phyloP scores from a whole-genome alignment of 2,329 filamentous ascomycete genomes.

The Botryotinia calthae region DNA sequence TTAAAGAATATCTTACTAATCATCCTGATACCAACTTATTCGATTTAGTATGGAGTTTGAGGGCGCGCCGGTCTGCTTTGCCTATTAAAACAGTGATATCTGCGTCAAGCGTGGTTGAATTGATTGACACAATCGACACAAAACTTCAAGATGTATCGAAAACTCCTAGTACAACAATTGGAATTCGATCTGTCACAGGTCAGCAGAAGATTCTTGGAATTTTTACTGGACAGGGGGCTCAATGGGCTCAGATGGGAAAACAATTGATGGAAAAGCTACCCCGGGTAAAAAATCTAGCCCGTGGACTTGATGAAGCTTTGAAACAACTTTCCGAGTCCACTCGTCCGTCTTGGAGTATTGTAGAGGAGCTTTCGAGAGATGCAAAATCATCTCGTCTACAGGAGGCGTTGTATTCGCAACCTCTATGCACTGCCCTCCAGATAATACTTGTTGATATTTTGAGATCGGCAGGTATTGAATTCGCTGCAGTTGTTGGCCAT shows the following conservation, averaged over 20 bases:
- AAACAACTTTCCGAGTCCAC: not conserved
- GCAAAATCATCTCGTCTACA: conserved; percentile 32
- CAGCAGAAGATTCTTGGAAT: conserved; percentile 19
- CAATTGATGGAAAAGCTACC: conserved; percentile 20
- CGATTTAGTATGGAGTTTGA: too few relatives aligned
- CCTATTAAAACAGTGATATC: too few relatives aligned
- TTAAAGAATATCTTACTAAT: too few relatives aligned
- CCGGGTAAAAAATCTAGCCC: conserved; percentile 10
- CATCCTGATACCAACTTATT: too few relatives aligned
- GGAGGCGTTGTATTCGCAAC: conserved; percentile 39
- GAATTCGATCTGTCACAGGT: not conserved
- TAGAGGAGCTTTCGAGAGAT: conserved; percentile 32
- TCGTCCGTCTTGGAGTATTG: conserved; percentile 21
- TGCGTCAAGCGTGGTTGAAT: too few relatives aligned
- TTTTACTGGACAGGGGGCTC: conserved; percentile 37
- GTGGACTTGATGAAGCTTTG: conserved; percentile 24
- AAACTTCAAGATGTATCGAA: too few relatives aligned
- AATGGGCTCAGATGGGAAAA: conserved; percentile 33
- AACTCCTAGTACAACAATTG: too few relatives aligned
- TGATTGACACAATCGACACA: too few relatives aligned
- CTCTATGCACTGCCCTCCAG: conserved; percentile 48
- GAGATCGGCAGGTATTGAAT: conserved; percentile 41
- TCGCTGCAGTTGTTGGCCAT: conserved; percentile 44
- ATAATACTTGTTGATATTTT: conserved; percentile 46
- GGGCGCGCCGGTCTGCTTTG: too few relatives aligned